Base-by-base conservation (phyloP, 2,329 filamentous ascomycete species). In the Alternaria infectoria region DNA sequence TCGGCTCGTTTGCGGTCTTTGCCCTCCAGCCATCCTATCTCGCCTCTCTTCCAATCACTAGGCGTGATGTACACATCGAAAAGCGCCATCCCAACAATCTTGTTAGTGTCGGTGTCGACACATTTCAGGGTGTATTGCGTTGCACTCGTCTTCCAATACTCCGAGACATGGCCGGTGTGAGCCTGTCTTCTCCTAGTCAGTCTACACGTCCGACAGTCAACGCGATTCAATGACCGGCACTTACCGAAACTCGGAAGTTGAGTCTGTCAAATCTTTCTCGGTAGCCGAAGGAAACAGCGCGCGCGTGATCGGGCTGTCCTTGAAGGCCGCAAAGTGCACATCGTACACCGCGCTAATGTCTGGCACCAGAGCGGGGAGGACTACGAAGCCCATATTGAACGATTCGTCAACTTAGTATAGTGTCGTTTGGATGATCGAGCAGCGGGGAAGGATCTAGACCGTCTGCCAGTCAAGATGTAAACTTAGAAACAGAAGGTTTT, bases 41-140 rank as follows among this genome's bases (percentile, higher is more conserved):
- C 83, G 3, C 79, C 79, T 61, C 82, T 82, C 56, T 77, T 76
- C 65, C 83, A 79, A 66, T 85, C 82, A 61, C 82, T 81, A 6
- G 79, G 75, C 9, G 76, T 74, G 23, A 83, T 61, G 66, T 82
- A 83, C 6, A 83, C 74, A 60, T 86, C 82, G 67, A 79, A 81
- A 17, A 85, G 77, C 3, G 79, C 82, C 81, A 86, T 85, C 52
- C 83, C 84, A 21, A 84, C 76, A 36, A 85, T 80, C 28, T 81
- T 77, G 13, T 80, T 79, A 1, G 79, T 82, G 4, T 77, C 76
- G 7, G 77, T 79, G 66, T 86, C 83, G 25, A 85, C 75, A 51
- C 80, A 83, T 72, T 86, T 86, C 63, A 82, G 74, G 6, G 83
- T 85, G 70, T 85, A 83, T 61, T 85, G 83, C 17, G 74, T 73